phyloP scores from a whole-genome alignment of 2,329 filamentous ascomycete genomes.

The Macrophomina pseudophaseolina region DNA sequence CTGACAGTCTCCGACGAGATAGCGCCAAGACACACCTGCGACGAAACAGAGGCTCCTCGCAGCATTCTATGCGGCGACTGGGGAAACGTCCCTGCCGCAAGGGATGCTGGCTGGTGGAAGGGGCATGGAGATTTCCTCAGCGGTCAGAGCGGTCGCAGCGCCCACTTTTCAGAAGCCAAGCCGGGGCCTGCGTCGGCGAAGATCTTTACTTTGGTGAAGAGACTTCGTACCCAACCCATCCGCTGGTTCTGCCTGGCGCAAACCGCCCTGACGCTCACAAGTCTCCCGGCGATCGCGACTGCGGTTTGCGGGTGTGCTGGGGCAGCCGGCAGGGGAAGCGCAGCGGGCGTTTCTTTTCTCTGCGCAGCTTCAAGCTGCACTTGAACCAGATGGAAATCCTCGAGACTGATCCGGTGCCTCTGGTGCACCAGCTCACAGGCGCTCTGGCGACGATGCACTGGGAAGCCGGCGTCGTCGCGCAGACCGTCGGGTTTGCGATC shows the following conservation, averaged over 20 bases:
- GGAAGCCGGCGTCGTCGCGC: constrained; percentile 54
- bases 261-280: background rate
- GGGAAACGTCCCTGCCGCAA: too few species aligned
- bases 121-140: background rate
- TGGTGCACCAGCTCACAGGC: constrained; percentile 54
- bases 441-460: constrained; percentile 59
- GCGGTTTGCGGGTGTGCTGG: constrained; percentile 57
- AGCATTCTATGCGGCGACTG: too few species aligned
- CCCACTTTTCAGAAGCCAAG: background rate
- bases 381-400: constrained; percentile 57
- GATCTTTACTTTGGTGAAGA: background rate
- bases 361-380: constrained; percentile 58
- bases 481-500: constrained; percentile 63
- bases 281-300: constrained; percentile 43
- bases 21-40: too few species aligned
- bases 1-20: too few species aligned
- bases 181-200: background rate
- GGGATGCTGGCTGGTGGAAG: background rate
- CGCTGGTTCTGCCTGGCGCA: background rate
- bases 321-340: constrained; percentile 42
- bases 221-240: background rate
- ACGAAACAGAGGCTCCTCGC: too few species aligned
- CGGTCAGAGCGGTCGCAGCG: background rate
- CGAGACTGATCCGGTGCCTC: constrained; percentile 14
- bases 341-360: constrained; percentile 42